Percentiles rank a stretch among this genome's conserved stretches.
Evolutionary conservation across 148 eudicot genomes (phyloP).

Genomic region (Rhododendron henanense): DNA sequence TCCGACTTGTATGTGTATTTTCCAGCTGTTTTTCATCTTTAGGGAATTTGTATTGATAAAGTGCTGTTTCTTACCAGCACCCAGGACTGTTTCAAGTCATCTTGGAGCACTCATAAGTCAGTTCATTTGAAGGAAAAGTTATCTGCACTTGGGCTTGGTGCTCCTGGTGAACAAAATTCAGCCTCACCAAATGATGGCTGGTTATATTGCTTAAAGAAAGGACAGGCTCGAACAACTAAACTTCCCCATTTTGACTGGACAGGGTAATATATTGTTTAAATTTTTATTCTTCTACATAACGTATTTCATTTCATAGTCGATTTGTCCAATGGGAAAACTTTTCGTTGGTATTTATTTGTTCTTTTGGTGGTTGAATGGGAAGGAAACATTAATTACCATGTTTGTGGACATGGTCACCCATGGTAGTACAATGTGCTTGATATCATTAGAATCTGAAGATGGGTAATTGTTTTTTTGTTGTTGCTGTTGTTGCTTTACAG

Average conservation of each 20-base stretch:
- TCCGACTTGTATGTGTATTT: background rate
- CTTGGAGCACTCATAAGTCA: conserved; percentile 91
- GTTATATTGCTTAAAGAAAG: conserved; percentile 88
- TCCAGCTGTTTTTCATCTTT: background rate
- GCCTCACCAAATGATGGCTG: conserved; percentile 46
- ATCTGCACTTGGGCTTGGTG: conserved; percentile 34
- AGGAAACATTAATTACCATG: background rate
- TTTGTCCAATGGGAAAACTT: background rate
- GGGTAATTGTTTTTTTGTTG: background rate
- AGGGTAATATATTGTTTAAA: conserved; percentile 48
- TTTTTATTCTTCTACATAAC: background rate
- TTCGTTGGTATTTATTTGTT: background rate
- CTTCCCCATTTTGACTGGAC: conserved; percentile 90
- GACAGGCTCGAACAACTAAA: conserved; percentile 73
- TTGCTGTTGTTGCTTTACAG: no score
- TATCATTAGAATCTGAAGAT: background rate
- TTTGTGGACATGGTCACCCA: background rate
- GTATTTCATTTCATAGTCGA: background rate
- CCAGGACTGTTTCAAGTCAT: conserved; percentile 93
- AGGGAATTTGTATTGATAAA: conserved; percentile 14
- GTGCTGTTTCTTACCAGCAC: conserved; percentile 42
- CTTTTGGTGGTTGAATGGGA: background rate
- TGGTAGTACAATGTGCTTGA: background rate
- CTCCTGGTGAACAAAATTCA: conserved; percentile 35
- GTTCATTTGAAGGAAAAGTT: conserved; percentile 43